Evolutionary conservation across 768 basidiomycete genomes (phyloP).

Genomic region (Mycena amicta): DNA sequence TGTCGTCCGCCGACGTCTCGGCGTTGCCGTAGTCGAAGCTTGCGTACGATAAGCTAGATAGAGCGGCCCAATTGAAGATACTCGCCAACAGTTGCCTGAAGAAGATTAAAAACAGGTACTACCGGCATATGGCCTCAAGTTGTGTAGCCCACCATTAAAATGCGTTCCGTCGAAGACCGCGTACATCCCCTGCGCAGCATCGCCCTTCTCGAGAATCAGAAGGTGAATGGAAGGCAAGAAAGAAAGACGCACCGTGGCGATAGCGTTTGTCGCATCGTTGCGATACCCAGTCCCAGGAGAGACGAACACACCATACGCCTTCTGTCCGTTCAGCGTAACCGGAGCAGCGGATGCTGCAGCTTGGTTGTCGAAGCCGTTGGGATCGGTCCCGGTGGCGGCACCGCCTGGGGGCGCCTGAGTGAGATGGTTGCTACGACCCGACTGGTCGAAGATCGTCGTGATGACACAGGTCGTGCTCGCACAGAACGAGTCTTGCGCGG

Average conservation of each 20-base stretch:
- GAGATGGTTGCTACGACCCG: conserved; percentile 4
- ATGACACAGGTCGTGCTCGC: conserved; percentile 4
- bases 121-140: background rate
- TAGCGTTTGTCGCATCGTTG: conserved; percentile 7
- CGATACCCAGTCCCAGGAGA: conserved; percentile 7
- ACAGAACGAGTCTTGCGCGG: conserved; percentile 5
- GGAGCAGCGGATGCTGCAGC: conserved; percentile 8
- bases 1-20: conserved; percentile 3
- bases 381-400: background rate
- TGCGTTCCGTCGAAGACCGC: conserved; percentile 11
- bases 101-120: background rate
- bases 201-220: conserved; percentile 1
- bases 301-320: conserved; percentile 14
- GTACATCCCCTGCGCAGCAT: conserved; percentile 8
- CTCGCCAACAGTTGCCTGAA: background rate
- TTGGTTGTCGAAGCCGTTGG: conserved; percentile 1
- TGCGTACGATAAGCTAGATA: too few relatives aligned
- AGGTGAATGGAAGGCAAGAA: background rate
- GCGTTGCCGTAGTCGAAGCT: conserved; percentile 15
- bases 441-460: conserved; percentile 14
- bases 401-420: conserved; percentile 7
- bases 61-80: background rate
- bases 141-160: conserved; percentile 1
- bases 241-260: background rate
- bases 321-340: conserved; percentile 11